Percentiles rank a stretch among this genome's conserved stretches.
Conservation (phyloP, 768 basidiomycete species). For the Termitomyces sp. region DNA sequence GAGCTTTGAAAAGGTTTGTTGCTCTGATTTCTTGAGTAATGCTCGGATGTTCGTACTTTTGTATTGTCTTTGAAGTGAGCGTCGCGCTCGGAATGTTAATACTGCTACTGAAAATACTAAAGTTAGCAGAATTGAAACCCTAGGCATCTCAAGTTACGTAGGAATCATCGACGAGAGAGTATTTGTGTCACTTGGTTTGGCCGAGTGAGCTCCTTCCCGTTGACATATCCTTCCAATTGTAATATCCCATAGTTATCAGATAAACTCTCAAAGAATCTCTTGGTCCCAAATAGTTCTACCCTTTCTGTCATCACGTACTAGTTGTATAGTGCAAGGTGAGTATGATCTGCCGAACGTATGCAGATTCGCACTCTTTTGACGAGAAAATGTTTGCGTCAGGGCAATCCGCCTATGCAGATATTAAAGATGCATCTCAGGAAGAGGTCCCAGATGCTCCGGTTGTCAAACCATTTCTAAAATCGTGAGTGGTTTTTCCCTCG, state of each 20-base stretch:
- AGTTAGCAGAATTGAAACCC: not conserved
- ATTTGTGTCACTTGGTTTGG: constrained; percentile 59
- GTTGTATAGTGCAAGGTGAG: constrained; percentile 35
- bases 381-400: constrained; percentile 38
- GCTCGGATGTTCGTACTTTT: not conserved
- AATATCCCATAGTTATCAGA: constrained; percentile 17
- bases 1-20: constrained; percentile 12
- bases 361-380: constrained; percentile 17
- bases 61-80: constrained; percentile 14
- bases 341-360: constrained; percentile 6
- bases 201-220: constrained; percentile 34
- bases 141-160: constrained; percentile 18
- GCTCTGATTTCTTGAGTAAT: not conserved
- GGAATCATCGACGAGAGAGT: constrained; percentile 38
- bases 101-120: not conserved
- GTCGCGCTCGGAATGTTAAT: constrained; percentile 7
- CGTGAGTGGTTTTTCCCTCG: constrained; percentile 38
- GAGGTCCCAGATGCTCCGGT: constrained; percentile 39
- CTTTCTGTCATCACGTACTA: constrained; percentile 33
- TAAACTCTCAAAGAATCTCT: constrained; percentile 15
- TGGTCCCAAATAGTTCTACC: constrained; percentile 26
- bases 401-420: constrained; percentile 25
- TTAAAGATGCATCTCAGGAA: constrained; percentile 25
- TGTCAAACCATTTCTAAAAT: constrained; percentile 37
- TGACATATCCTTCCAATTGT: constrained; percentile 9